phyloP scores from a whole-genome alignment of 495 filamentous ascomycete genomes.

The Podospora bellae-mahoneyi region DNA sequence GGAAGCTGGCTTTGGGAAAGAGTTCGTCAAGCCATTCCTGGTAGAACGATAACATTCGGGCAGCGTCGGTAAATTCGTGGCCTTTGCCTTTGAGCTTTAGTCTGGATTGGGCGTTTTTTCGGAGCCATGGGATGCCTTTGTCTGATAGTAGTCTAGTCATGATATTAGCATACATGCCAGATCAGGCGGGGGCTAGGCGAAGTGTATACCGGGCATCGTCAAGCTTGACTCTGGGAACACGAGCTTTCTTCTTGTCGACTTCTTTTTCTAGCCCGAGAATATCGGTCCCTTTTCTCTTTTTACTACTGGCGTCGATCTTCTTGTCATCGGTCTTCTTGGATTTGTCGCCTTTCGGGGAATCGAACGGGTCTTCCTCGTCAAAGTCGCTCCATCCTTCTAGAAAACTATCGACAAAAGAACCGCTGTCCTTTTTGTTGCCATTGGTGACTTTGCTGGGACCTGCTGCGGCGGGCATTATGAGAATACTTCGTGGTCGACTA shows the following conservation, averaged over 20 bases:
- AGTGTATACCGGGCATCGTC: slow-evolving; percentile 67
- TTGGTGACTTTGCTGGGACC: not conserved
- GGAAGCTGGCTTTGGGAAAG: slow-evolving; percentile 90
- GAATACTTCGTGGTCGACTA: not conserved
- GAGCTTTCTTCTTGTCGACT: slow-evolving; percentile 67
- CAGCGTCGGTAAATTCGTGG: slow-evolving; percentile 88
- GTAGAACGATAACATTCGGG: slow-evolving; percentile 81
- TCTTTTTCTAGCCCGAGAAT: slow-evolving; percentile 80
- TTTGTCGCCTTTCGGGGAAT: slow-evolving; percentile 19
- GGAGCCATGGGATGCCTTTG: slow-evolving; percentile 78
- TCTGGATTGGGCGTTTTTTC: slow-evolving; percentile 59
- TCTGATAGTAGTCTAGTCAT: slow-evolving; percentile 65
- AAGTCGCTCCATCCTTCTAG: slow-evolving; percentile 20
- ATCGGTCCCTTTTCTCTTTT: slow-evolving; percentile 38
- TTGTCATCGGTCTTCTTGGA: slow-evolving; percentile 1
- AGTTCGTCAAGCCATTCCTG: slow-evolving; percentile 97
- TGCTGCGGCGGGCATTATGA: not conserved
- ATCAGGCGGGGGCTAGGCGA: not conserved
- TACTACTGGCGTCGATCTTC: slow-evolving; percentile 25
- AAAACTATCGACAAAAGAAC: slow-evolving; percentile 4
- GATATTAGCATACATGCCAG: slow-evolving; percentile 9
- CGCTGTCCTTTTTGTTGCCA: not conserved
- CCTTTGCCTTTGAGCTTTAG: slow-evolving; percentile 89
- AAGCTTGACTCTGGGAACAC: slow-evolving; percentile 74
- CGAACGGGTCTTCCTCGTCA: slow-evolving; percentile 36